These are phyloP conservation scores for Pestalotiopsis sp. DNA, from an alignment of 2,329 filamentous ascomycete genomes.

Conservation along the genomic window DNA sequence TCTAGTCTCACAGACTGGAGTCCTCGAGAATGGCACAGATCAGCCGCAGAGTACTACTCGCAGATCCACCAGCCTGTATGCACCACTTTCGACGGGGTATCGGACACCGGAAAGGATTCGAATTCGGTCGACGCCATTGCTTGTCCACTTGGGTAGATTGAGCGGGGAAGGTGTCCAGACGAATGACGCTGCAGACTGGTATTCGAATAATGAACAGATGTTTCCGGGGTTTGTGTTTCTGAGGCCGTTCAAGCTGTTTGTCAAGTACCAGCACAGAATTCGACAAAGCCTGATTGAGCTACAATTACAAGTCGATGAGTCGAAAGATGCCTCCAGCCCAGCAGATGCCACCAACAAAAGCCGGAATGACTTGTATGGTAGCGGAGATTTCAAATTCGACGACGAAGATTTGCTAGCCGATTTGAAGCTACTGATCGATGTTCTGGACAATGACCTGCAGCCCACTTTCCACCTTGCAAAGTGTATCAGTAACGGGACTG, in stretches of 20 bases:
- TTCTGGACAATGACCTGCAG: not conserved
- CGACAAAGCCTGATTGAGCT: not conserved
- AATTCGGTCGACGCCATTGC: not conserved
- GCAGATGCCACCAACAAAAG: not conserved
- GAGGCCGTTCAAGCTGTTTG: not conserved
- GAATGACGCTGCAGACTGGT: not conserved
- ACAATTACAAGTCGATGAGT: not conserved
- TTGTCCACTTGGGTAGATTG: not conserved
- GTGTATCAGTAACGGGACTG: not conserved
- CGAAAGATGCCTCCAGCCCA: not conserved
- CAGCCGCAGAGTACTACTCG: not conserved
- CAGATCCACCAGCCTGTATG: not conserved
- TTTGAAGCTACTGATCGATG: not conserved
- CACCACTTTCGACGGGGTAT: not conserved
- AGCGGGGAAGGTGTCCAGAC: not conserved
- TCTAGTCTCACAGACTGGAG: not conserved
- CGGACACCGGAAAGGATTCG: not conserved
- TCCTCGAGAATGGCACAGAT: not conserved
- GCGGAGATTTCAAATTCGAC: not conserved
- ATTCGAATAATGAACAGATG: not conserved
- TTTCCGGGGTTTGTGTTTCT: not conserved
- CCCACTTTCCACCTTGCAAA: not conserved
- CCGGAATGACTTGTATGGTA: no score
- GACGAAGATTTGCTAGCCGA: not conserved
- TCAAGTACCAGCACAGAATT: not conserved